These are phyloP conservation scores for Ormosia emarginata DNA, from an alignment of 306 rosid genomes.

Conservation along the genomic window DNA sequence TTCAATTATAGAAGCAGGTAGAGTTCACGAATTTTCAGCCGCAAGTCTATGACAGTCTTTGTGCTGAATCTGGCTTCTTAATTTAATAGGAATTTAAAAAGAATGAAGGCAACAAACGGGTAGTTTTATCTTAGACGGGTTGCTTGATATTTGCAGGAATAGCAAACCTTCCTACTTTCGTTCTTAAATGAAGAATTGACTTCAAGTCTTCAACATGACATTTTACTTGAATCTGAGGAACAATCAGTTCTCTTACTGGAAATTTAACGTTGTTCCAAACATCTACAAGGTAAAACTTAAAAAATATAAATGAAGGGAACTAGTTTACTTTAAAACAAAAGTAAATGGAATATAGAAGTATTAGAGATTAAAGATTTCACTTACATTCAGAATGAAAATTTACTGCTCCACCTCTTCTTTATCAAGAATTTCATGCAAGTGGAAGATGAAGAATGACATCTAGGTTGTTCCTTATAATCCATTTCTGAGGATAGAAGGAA, in stretches of 20 bases:
- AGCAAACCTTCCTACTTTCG: background rate
- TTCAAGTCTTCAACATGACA: background rate
- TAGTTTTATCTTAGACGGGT: background rate
- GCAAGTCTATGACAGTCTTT: background rate
- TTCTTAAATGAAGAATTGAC: conserved; percentile 14
- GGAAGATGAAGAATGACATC: conserved; percentile 61
- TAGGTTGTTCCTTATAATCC: conserved; percentile 58
- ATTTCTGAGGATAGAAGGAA: conserved; percentile 53
- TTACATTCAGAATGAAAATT: conserved; percentile 11
- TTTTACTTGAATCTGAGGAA: background rate
- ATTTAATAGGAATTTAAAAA: background rate
- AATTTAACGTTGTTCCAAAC: background rate
- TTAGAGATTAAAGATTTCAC: conserved; percentile 19
- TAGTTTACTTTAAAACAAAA: background rate
- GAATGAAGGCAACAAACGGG: background rate
- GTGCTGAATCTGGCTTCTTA: background rate
- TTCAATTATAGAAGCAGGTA: background rate
- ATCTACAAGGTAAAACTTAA: background rate
- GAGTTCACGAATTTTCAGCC: background rate
- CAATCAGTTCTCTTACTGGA: background rate
- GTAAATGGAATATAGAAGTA: background rate
- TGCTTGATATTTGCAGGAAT: conserved; percentile 10
- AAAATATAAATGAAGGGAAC: background rate
- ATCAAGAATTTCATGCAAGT: conserved; percentile 24
- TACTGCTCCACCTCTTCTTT: conserved; percentile 23